Conservation (phyloP, 75 land plant genomes). For the Cryptomeria japonica region DNA sequence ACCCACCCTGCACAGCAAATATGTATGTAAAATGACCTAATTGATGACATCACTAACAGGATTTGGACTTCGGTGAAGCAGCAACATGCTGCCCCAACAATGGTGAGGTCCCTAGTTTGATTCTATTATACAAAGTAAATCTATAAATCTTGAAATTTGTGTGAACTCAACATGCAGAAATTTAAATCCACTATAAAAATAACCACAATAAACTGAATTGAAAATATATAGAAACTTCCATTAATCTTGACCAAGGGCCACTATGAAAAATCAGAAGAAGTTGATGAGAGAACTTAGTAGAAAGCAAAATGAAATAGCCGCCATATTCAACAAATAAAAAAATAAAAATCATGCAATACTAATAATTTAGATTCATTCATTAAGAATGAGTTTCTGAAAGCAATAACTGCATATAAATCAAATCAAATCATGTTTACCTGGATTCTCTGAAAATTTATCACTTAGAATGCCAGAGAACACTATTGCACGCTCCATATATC, state of each 20-base stretch:
- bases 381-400: background rate
- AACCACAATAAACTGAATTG: background rate
- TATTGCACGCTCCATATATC: constrained; percentile 59
- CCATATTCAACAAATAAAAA: background rate
- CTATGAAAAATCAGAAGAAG: background rate
- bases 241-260: background rate
- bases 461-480: constrained; percentile 80
- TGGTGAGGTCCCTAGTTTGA: too few relatives aligned
- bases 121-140: background rate
- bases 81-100: too few relatives aligned
- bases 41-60: background rate
- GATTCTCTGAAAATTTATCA: constrained; percentile 71
- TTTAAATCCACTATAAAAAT: background rate
- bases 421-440: constrained; percentile 41
- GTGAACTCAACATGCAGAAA: background rate
- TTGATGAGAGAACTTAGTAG: background rate
- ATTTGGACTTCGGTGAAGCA: background rate
- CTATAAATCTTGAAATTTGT: background rate
- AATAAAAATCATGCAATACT: background rate
- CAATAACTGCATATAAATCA: background rate
- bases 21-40: background rate
- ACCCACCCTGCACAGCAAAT: background rate
- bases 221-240: background rate
- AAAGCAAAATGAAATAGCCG: background rate
- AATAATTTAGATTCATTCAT: background rate